phyloP scores from a whole-genome alignment of 1,284 basidiomycete genomes.

The Cryptococcus maquisensis region DNA sequence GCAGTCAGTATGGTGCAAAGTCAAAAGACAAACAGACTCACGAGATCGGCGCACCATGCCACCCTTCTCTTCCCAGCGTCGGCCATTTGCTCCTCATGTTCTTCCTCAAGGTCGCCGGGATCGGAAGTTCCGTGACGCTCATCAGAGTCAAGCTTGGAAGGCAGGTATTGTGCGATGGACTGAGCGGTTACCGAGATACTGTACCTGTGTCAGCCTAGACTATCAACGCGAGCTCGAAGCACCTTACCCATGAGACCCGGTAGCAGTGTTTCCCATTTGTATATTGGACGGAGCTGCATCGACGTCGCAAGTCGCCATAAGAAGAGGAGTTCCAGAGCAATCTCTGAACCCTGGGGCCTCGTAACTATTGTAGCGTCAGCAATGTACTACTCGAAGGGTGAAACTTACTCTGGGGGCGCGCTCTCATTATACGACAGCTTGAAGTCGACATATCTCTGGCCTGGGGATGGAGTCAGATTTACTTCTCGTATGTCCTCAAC shows the following conservation, averaged over 20 bases:
- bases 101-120: background rate
- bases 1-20: background rate
- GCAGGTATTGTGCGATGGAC: slow-evolving; percentile 4
- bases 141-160: background rate
- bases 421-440: slow-evolving; percentile 20
- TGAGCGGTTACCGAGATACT: slow-evolving; percentile 7
- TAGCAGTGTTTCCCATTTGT: background rate
- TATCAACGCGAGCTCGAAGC: background rate
- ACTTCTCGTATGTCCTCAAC: too few relatives aligned
- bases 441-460: slow-evolving; percentile 14
- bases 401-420: slow-evolving; percentile 16
- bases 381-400: background rate
- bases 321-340: background rate
- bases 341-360: slow-evolving; percentile 12
- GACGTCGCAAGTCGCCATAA: slow-evolving; percentile 11
- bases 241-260: slow-evolving; percentile 18
- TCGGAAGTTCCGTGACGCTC: background rate
- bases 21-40: background rate
- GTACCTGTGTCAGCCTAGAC: background rate
- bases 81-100: background rate
- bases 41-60: slow-evolving; percentile 12
- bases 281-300: slow-evolving; percentile 4
- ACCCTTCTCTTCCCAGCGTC: slow-evolving; percentile 1
- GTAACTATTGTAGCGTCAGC: slow-evolving; percentile 16
- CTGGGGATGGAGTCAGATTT: slow-evolving; percentile 1